phyloP scores from a whole-genome alignment of 202 grass and related monocot genomes.

The Schoenoplectus triqueter region DNA sequence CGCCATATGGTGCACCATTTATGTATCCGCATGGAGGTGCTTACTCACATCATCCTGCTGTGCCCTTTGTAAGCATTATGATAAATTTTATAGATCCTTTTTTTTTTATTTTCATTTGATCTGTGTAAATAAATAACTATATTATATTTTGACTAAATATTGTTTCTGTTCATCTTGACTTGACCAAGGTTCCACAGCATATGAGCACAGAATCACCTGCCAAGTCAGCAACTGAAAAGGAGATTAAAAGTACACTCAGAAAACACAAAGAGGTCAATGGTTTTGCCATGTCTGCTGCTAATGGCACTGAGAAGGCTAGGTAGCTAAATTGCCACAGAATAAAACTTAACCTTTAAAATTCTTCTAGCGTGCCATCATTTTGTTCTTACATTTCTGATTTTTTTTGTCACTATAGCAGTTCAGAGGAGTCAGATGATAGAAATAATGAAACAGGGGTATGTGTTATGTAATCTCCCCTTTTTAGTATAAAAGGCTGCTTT shows the following conservation, averaged over 20 bases:
- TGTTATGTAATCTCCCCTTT: neutral
- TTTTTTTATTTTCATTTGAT: neutral
- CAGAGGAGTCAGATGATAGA: constrained; percentile 80
- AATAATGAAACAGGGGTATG: constrained; percentile 62
- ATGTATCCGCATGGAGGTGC: constrained; percentile 74
- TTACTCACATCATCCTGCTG: constrained; percentile 58
- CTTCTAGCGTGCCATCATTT: neutral
- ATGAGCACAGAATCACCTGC: constrained; percentile 50
- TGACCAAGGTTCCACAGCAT: constrained; percentile 53
- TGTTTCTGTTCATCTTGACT: constrained; percentile 27
- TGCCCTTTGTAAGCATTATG: constrained; percentile 61
- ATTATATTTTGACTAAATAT: neutral
- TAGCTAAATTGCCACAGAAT: constrained; percentile 45
- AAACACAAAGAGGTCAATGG: constrained; percentile 74
- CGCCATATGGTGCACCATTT: constrained; percentile 70
- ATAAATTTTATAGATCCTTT: neutral
- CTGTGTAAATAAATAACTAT: neutral
- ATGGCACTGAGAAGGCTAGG: constrained; percentile 59
- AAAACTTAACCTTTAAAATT: constrained; percentile 16
- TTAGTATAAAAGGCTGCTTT: constrained; percentile 2
- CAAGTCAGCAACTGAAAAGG: constrained; percentile 66
- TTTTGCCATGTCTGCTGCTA: constrained; percentile 49
- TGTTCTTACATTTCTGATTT: constrained; percentile 42
- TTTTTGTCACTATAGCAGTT: constrained; percentile 55
- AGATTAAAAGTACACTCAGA: constrained; percentile 56